Evolutionary conservation across 2,329 filamentous ascomycete genomes (phyloP), one percentile per base, ranked within the genome.

Genomic region (Colletotrichum lindemuthianum): DNA sequence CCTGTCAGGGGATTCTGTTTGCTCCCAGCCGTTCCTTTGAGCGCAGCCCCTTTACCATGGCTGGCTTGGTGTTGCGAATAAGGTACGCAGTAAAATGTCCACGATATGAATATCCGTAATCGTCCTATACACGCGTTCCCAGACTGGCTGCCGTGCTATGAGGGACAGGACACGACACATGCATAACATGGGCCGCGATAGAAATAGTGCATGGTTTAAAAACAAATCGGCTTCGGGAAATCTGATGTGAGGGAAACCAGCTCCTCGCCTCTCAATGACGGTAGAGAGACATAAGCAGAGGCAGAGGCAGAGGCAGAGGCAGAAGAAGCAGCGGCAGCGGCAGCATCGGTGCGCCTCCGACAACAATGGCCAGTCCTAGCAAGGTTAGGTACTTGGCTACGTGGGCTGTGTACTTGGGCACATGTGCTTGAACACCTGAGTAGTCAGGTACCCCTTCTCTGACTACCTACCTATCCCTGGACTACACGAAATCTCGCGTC

Each of bases 11-110:
- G 37, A n/a, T 39, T 54, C 24, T 55, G 61, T 52, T 55, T 61
- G 57, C 51, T 61, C 60, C 34, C 40, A 45, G 40, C 51, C n/a
- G 34, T 41, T 65, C 58, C 51, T 61, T 51, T 51, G n/a, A 47
- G 37, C 33, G 50, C 32, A 34, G 44, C 32, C 34, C 24, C 45
- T 61, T 40, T 41, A 13, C 49, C 40, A 36, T 55, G 58, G 39
- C 40, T 56, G 57, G 58, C 33, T 45, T 15, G 50, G 43, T 43
- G 16, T 24, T 6, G 37, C 60, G 37, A 15, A 45, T 51, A 24
- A 41, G 33, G 45, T 54, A 48, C 43, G 3, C 11, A 53, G 45
- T 40, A 53, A 24, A 24, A 40, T 24, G 52, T 37, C 13, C 41
- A 16, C 13, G 39, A 44, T 36, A 12, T 4, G 13, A 50, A 15